phyloP scores from a whole-genome alignment of 1,284 basidiomycete genomes.

The Puccinia horiana region DNA sequence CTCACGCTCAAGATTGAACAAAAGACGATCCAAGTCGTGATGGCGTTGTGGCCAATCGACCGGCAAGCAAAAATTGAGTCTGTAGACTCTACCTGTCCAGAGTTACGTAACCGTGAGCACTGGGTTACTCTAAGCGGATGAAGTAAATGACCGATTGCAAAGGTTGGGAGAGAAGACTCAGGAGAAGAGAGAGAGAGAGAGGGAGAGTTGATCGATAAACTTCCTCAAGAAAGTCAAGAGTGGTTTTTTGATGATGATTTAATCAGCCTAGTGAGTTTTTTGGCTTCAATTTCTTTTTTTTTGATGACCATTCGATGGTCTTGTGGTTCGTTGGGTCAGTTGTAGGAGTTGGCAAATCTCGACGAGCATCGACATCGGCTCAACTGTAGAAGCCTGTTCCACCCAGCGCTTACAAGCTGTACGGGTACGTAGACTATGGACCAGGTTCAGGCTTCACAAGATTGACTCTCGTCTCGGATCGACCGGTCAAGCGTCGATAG shows the following conservation, averaged over 20 bases:
- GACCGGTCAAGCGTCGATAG: slow-evolving; percentile 25
- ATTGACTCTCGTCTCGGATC: slow-evolving; percentile 31
- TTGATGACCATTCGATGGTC: background rate
- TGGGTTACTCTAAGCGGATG: background rate
- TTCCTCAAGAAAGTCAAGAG: background rate
- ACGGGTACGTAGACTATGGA: slow-evolving; percentile 21
- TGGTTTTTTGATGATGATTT: background rate
- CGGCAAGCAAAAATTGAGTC: background rate
- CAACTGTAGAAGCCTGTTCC: background rate
- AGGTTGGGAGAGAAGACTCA: background rate
- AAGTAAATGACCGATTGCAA: background rate
- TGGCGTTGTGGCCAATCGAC: background rate
- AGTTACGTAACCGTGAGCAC: background rate
- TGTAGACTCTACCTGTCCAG: background rate
- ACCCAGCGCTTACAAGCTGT: background rate
- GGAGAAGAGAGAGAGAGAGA: background rate
- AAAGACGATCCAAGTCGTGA: background rate
- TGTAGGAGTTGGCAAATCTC: background rate
- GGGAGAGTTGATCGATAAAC: slow-evolving; percentile 15
- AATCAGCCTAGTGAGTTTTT: background rate
- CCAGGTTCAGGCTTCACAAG: slow-evolving; percentile 19
- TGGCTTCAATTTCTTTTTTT: background rate
- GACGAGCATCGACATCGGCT: background rate
- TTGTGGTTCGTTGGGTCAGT: background rate
- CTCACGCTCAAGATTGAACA: background rate